These are phyloP conservation scores for Linnemannia hyalina DNA, from an alignment of 192 early-diverging fungal species.

Conservation along the genomic window DNA sequence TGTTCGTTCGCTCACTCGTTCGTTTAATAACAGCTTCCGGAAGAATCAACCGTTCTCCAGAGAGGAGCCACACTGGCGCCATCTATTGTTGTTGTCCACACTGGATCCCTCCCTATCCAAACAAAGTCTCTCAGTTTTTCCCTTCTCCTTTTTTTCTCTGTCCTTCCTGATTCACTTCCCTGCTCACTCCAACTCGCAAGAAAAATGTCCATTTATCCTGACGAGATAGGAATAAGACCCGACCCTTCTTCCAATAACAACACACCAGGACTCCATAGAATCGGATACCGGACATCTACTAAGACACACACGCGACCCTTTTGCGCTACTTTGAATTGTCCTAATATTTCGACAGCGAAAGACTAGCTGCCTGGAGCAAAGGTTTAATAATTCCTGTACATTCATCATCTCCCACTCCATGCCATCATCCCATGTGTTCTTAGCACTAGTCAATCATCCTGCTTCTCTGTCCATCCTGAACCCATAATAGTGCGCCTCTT, in stretches of 20 bases:
- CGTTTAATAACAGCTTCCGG: not conserved
- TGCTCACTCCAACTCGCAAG: not conserved
- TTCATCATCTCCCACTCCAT: not conserved
- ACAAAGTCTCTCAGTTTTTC: not conserved
- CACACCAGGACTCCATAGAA: not conserved
- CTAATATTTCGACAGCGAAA: not conserved
- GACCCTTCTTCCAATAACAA: not conserved
- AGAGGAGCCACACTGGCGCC: too few relatives aligned
- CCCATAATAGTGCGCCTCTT: not conserved
- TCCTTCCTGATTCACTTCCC: not conserved
- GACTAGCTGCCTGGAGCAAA: not conserved
- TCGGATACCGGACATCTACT: not conserved
- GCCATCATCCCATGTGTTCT: not conserved
- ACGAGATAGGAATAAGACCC: not conserved
- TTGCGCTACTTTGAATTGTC: not conserved
- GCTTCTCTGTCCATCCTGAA: conserved; percentile 4
- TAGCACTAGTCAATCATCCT: not conserved
- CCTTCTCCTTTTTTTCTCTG: not conserved
- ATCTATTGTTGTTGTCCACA: too few relatives aligned
- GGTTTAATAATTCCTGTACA: not conserved
- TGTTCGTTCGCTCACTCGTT: not conserved
- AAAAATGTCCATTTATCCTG: conserved; percentile 10
- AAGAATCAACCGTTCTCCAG: too few relatives aligned
- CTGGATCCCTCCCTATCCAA: too few relatives aligned
- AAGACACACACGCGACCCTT: not conserved